These are phyloP conservation scores for Saturnispora mendoncae DNA, from an alignment of 805 yeast genomes.

Conservation along the genomic window DNA sequence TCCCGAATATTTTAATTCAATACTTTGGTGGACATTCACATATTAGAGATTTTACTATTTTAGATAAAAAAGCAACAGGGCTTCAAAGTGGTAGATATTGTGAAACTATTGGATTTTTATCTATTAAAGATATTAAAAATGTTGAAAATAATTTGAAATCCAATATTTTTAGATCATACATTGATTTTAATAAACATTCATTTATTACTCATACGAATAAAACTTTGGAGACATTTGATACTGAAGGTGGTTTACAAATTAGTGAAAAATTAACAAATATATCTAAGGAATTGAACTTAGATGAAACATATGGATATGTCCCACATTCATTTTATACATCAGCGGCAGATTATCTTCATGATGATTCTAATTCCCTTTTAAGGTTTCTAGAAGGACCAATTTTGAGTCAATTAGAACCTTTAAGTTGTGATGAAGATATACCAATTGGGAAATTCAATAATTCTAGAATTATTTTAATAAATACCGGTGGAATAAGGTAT, in stretches of 20 bases:
- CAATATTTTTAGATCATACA: conserved; percentile 50
- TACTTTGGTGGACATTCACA: conserved; percentile 95
- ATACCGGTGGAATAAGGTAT: conserved; percentile 83
- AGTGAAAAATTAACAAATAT: conserved; percentile 33
- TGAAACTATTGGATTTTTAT: conserved; percentile 87
- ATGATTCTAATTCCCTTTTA: conserved; percentile 49
- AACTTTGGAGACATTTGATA: conserved; percentile 34
- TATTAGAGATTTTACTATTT: conserved; percentile 68
- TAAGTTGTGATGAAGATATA: conserved; percentile 23
- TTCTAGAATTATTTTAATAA: conserved; percentile 52
- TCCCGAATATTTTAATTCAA: conserved; percentile 61
- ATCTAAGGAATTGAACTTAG: conserved; percentile 44
- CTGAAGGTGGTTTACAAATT: conserved; percentile 44
- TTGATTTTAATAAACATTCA: conserved; percentile 73
- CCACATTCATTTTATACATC: conserved; percentile 57
- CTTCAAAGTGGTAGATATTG: conserved; percentile 90
- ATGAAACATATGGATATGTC: conserved; percentile 55
- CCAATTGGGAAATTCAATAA: conserved; percentile 13
- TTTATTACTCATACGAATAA: conserved; percentile 52
- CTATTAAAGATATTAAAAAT: conserved; percentile 33
- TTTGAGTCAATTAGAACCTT: conserved; percentile 29
- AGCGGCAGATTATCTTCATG: conserved; percentile 46
- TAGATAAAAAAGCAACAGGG: conserved; percentile 62
- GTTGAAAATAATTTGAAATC: conserved; percentile 9
- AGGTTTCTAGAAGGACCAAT: conserved; percentile 49